phyloP scores from a whole-genome alignment of 164 flowering plant genomes.

The Akebia trifoliata region DNA sequence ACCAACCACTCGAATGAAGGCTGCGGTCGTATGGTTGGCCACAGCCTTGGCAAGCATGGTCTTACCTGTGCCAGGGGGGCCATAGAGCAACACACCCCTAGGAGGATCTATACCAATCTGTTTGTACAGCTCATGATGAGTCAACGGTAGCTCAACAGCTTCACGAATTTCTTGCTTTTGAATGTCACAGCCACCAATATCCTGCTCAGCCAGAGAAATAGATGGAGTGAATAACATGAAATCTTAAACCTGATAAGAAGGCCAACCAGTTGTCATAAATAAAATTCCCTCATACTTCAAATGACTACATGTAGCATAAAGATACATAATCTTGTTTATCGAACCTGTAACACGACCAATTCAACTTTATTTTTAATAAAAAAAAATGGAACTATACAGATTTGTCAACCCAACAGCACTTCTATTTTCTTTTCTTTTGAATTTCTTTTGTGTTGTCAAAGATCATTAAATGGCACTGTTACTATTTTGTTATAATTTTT shows the following conservation, averaged over 20 bases:
- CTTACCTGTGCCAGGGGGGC: conserved; percentile 98
- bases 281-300: not conserved
- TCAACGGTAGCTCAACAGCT: conserved; percentile 92
- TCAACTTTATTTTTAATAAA: no score
- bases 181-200: conserved; percentile 98
- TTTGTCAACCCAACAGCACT: no score
- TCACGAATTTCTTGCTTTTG: conserved; percentile 98
- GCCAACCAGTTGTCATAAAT: not conserved
- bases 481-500: no score
- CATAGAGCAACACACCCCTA: conserved; percentile 92
- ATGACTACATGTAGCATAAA: not conserved
- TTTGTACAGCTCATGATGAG: conserved; percentile 92
- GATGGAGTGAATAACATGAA: not conserved
- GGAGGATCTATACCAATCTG: conserved; percentile 99
- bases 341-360: no score
- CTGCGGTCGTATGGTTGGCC: conserved; percentile 88
- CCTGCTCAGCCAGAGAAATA: conserved; percentile 33
- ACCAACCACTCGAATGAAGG: conserved; percentile 95
- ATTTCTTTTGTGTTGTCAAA: no score
- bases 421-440: no score
- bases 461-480: no score
- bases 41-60: conserved; percentile 99
- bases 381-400: no score
- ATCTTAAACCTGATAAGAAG: not conserved
- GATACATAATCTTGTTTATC: not conserved